Evolutionary conservation across 441 rosid genomes (phyloP).

Genomic region (Mallotus repandus): DNA sequence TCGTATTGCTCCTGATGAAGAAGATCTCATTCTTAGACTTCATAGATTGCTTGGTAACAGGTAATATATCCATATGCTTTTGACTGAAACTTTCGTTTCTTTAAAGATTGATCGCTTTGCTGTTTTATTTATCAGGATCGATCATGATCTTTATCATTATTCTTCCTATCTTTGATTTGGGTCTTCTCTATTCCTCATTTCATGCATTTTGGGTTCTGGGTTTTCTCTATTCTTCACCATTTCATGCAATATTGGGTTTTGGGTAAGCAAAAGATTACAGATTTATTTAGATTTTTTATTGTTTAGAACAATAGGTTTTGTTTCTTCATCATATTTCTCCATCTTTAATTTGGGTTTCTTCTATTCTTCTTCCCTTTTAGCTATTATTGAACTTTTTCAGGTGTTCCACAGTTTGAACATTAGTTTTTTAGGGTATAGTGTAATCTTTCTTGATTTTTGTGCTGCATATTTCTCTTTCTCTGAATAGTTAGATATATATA

Average conservation of each 20-base stretch:
- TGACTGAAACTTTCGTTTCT: not conserved
- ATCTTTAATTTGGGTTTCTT: not conserved
- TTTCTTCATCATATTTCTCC: not conserved
- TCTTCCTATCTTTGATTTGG: too few species aligned
- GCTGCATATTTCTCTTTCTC: too few species aligned
- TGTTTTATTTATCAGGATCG: not conserved
- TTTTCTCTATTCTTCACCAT: not conserved
- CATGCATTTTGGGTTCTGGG: too few species aligned
- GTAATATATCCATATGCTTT: slow-evolving; percentile 20
- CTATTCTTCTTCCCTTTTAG: not conserved
- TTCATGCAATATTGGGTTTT: not conserved
- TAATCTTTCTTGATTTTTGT: too few species aligned
- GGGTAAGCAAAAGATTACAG: not conserved
- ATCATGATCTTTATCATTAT: too few species aligned
- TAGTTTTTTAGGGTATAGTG: too few species aligned
- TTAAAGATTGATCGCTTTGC: not conserved
- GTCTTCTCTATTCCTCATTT: too few species aligned
- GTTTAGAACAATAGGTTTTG: not conserved
- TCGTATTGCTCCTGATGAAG: slow-evolving; percentile 65
- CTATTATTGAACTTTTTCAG: too few species aligned
- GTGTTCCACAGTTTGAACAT: too few species aligned
- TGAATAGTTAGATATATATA: too few species aligned
- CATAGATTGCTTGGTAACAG: slow-evolving; percentile 72
- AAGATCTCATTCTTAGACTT: slow-evolving; percentile 77
- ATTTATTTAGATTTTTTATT: not conserved